Percentiles rank a stretch among this genome's conserved stretches.
Conservation (phyloP, 306 rosid genomes). For the Lagenaria siceraria region DNA sequence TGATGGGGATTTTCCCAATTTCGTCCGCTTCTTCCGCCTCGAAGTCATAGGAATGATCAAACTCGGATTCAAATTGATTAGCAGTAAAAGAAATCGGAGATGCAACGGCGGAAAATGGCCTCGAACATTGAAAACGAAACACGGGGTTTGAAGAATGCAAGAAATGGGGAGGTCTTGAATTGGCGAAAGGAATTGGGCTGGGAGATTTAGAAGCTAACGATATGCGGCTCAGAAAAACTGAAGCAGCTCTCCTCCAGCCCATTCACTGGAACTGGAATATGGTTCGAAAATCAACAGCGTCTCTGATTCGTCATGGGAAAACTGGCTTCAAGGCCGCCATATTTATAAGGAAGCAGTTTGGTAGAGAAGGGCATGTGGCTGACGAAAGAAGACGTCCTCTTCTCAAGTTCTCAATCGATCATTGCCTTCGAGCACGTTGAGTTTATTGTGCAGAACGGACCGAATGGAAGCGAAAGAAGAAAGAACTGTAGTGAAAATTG, state of each 20-base stretch:
- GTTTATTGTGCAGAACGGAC: no score
- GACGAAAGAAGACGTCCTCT: neutral
- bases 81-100: slow-evolving; percentile 16
- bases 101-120: slow-evolving; percentile 47
- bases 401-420: neutral
- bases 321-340: neutral
- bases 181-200: neutral
- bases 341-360: neutral
- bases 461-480: no score
- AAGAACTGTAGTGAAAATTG: no score
- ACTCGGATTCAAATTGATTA: slow-evolving; percentile 29
- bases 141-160: slow-evolving; percentile 3
- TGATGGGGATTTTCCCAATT: slow-evolving; percentile 50
- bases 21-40: slow-evolving; percentile 23
- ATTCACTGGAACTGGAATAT: slow-evolving; percentile 38
- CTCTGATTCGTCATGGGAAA: neutral
- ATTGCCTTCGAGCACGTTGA: no score
- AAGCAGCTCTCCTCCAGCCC: slow-evolving; percentile 77
- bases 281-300: neutral
- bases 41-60: slow-evolving; percentile 12
- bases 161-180: slow-evolving; percentile 8
- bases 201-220: slow-evolving; percentile 21
- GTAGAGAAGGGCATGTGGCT: neutral
- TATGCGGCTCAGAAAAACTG: slow-evolving; percentile 33
- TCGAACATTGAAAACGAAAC: slow-evolving; percentile 18